Base-by-base conservation (phyloP, 495 filamentous ascomycete species). In the Hyaloscypha variabilis region DNA sequence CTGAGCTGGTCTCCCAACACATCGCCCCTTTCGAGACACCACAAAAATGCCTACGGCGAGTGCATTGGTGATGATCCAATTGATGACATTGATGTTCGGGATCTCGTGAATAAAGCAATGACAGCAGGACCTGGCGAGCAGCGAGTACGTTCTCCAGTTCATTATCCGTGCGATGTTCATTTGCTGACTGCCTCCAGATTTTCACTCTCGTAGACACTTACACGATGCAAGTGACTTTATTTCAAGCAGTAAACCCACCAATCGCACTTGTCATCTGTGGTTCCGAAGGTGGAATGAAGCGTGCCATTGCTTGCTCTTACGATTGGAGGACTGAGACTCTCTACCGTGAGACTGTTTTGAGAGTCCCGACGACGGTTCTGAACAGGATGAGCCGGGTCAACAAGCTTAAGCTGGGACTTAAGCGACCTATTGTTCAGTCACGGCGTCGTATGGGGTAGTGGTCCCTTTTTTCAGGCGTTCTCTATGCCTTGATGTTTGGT, bases 261-360 rank as follows among this genome's bases (percentile, higher is more conserved):
- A 67, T 72, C 14, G 75, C 71, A 26, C 70, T 75, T 26, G 57
- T 81, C 29, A 56, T 79, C 51, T 74, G 68, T 51, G 79, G 76
- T 17, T 58, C 62, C 17, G 78, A 78, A 65, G 79, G 78, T 23
- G 79, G 77, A 51, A 80, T 79, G 77, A 66, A 75, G 63, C 67
- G 77, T 23, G 76, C 73, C 6, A 62, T 81, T n/a, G 50, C 72
- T 13, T 79, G 77, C 65, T 65, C 62, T 11, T 69, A 62, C 51
- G 58, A 69, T 30, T 65, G 63, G 58, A 29, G 11, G 14, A 62
- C 36, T 29, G 17, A 59, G 26, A 66, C 67, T 6, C 53, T 58
- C 6, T 51, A 58, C 55, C 25, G 59, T 4, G 67, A 69, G 34
- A 58, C 58, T 11, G 67, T 69, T 1, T 34, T 69, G 17, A 49